phyloP scores from a whole-genome alignment of 169 alveolate genomes.

The Toxoplasma gondii region DNA sequence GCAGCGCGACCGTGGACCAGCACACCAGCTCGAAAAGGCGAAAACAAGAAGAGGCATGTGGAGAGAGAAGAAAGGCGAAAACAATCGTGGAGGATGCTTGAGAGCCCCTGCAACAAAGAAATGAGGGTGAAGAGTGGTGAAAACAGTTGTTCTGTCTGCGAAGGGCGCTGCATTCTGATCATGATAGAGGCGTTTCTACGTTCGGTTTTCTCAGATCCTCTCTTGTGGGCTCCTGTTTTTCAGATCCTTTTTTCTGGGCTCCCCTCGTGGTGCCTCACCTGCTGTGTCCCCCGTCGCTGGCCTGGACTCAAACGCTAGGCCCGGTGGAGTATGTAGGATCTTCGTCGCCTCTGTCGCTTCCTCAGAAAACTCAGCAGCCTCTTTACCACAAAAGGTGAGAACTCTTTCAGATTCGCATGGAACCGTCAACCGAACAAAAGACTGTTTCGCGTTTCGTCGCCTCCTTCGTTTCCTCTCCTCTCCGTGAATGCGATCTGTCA shows the following conservation, averaged over 20 bases:
- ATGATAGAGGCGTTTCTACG: neutral
- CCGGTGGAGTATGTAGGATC: neutral
- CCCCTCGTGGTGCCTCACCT: neutral
- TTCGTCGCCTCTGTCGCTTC: neutral
- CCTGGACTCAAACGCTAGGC: constrained; percentile 23
- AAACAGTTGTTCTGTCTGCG: neutral
- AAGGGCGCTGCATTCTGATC: neutral
- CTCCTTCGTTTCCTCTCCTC: no score
- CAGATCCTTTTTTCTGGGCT: constrained; percentile 42
- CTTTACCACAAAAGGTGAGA: neutral
- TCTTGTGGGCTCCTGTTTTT: no score
- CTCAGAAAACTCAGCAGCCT: neutral
- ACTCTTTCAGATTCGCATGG: neutral
- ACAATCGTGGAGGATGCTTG: no score
- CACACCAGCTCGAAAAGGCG: no score
- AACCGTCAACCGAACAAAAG: neutral
- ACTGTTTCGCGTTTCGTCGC: neutral
- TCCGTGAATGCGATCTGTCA: no score
- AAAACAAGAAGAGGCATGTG: no score
- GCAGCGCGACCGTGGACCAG: no score
- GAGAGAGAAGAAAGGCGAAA: no score
- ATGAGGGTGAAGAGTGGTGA: neutral
- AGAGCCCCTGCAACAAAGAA: neutral
- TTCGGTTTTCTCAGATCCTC: neutral
- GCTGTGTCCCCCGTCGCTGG: neutral